phyloP scores from a whole-genome alignment of 805 yeast genomes.

The Candida railenensis region DNA sequence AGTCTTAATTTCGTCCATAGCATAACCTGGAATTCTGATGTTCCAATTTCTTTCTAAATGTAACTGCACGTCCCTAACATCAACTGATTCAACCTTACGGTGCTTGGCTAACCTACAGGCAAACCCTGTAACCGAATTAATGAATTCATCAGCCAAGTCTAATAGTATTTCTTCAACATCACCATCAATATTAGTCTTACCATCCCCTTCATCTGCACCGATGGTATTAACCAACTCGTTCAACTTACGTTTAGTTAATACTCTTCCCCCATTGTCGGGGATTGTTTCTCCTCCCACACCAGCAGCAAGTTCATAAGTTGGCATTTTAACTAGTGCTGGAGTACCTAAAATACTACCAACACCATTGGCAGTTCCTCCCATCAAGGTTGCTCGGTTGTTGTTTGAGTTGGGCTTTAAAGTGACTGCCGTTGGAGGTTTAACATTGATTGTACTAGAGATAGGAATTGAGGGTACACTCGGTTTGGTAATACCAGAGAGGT shows the following conservation, averaged over 20 bases:
- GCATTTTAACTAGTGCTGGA: slow-evolving; percentile 73
- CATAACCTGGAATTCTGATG: slow-evolving; percentile 88
- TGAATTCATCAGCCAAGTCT: slow-evolving; percentile 95
- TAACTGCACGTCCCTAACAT: slow-evolving; percentile 84
- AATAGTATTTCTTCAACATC: slow-evolving; percentile 89
- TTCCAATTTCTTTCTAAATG: slow-evolving; percentile 95
- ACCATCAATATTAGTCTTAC: slow-evolving; percentile 88
- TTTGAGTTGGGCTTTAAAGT: slow-evolving; percentile 54
- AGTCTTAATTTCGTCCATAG: slow-evolving; percentile 85
- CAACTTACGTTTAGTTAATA: slow-evolving; percentile 84
- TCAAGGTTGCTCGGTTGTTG: slow-evolving; percentile 66
- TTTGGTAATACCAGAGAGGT: slow-evolving; percentile 42
- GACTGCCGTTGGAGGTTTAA: slow-evolving; percentile 65
- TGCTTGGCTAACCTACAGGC: slow-evolving; percentile 96
- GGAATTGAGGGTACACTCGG: slow-evolving; percentile 66
- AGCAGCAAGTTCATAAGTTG: slow-evolving; percentile 67
- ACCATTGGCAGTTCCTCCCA: slow-evolving; percentile 80
- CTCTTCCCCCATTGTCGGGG: slow-evolving; percentile 68
- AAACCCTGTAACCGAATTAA: slow-evolving; percentile 83
- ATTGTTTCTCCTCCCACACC: slow-evolving; percentile 27
- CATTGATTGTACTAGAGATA: slow-evolving; percentile 66
- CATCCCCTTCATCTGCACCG: slow-evolving; percentile 86
- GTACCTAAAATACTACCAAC: slow-evolving; percentile 64
- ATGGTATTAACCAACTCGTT: slow-evolving; percentile 82
- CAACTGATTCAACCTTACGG: slow-evolving; percentile 82